Evolutionary conservation across 2,329 filamentous ascomycete species (phyloP), one percentile per base, ranked within the genome.

Genomic region (Aspergillus puulaauensis): DNA sequence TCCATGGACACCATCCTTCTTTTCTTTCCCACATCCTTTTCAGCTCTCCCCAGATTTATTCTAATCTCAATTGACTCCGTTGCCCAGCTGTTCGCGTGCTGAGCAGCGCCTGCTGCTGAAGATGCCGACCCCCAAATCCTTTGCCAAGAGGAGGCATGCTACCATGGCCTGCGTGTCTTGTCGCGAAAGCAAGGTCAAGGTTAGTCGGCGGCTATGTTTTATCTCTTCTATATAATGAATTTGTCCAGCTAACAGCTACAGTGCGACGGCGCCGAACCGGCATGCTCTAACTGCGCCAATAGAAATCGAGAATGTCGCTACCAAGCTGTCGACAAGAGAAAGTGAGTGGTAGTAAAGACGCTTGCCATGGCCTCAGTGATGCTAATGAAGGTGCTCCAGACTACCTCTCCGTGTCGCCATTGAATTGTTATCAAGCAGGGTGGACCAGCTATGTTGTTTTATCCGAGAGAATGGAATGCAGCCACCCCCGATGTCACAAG

Each of bases 361-460:
- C 7, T 35, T 14, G 11, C 24, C 11, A 33, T n/a, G 15, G 12
- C 23, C 11, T 15, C 6, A 37, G 33, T 19, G 35, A 19, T 21
- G 12, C 33, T 50, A 21, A 40, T 21, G 19, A n/a, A n/a, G 33
- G 21, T 19, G 14, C 19, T 49, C 5, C 11, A 51, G 48, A 31
- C 23, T 51, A 31, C 48, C 48, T 17, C 52, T 70, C 15, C 64
- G 67, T 2, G 55, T 63, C 23, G 68, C 66, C 11, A 65, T 69
- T 33, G 63, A 69, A 54, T 43, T 70, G 9, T 50, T 69, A 6
- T 59, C 57, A 5, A 56, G 50, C n/a, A 49, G 66, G 49, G 62
- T 67, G 3, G 53, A 58, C 19, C 64, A 70, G 50, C 58, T 69
- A 15, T 63, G 39, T n/a, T 47, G 62, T 9, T 67, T 68, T 23